Conservation (phyloP, 1,139 yeast species). For the Suhomyces bribrorum region DNA sequence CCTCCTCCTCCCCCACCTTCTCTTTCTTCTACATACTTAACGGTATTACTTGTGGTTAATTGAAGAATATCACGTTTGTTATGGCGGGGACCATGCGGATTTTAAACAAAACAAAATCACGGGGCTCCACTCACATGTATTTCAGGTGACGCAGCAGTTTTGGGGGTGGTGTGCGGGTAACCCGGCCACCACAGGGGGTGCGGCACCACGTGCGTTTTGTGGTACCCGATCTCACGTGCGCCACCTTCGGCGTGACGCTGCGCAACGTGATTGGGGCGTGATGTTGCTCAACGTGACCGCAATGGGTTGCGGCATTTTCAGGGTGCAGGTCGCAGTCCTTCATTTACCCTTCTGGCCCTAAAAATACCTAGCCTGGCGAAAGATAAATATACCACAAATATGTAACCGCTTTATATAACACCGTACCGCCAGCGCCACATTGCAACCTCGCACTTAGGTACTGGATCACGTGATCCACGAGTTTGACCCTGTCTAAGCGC, state of each 20-base stretch:
- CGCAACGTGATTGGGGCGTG: not conserved
- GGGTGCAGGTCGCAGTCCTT: not conserved
- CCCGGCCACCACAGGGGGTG: not conserved
- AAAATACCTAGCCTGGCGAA: constrained; percentile 1
- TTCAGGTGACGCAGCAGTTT: constrained; percentile 23
- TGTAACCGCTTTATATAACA: no score
- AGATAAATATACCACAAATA: constrained; percentile 2
- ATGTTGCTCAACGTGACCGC: constrained; percentile 1
- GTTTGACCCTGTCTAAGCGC: not conserved
- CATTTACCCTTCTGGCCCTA: constrained; percentile 5
- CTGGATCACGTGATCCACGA: not conserved
- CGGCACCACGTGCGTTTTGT: constrained; percentile 1
- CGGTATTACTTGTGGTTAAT: not conserved
- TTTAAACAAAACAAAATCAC: constrained; percentile 22
- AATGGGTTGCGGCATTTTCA: not conserved
- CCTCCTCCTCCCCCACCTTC: not conserved
- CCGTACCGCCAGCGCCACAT: no score
- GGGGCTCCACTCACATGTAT: constrained; percentile 32
- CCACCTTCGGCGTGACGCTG: not conserved
- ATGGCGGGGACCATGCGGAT: constrained; percentile 11
- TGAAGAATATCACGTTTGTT: constrained; percentile 17
- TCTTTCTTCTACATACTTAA: not conserved
- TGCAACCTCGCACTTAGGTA: no score
- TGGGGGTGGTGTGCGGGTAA: constrained; percentile 3
- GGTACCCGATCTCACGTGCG: not conserved